Evolutionary conservation across 352 stramenopile species (phyloP).

Genomic region (Pythium phragmitis): DNA sequence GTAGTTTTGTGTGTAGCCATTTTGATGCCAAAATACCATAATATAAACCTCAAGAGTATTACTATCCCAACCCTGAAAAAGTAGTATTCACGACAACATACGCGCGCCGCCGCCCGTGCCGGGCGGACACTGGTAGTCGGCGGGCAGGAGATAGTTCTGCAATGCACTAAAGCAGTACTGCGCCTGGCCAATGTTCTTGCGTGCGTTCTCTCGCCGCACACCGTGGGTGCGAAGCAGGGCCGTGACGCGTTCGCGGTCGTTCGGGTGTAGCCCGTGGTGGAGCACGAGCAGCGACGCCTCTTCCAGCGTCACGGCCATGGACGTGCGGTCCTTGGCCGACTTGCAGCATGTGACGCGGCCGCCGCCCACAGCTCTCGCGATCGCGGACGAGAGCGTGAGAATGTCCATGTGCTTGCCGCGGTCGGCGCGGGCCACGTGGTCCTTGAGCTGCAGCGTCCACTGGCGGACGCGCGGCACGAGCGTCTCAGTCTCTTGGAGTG

Average conservation of each 20-base stretch:
- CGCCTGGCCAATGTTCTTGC: conserved; percentile 86
- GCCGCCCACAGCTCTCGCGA: conserved; percentile 80
- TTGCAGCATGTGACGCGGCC: conserved; percentile 96
- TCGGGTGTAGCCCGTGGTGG: conserved; percentile 47
- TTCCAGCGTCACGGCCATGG: conserved; percentile 97
- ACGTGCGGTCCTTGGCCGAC: conserved; percentile 96
- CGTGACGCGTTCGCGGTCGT: conserved; percentile 60
- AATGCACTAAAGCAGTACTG: conserved; percentile 84
- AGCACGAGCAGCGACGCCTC: conserved; percentile 68
- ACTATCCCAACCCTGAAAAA: conserved; percentile 6
- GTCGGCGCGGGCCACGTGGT: conserved; percentile 31
- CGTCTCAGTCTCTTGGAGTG: conserved; percentile 26
- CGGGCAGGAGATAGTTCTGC: conserved; percentile 82
- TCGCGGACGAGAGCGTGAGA: conserved; percentile 67
- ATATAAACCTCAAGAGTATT: not conserved
- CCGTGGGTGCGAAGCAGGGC: conserved; percentile 70
- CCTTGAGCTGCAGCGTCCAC: conserved; percentile 18
- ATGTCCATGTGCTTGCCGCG: conserved; percentile 82
- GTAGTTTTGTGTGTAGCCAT: conserved; percentile 12
- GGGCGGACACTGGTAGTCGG: conserved; percentile 78
- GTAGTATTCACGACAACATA: conserved; percentile 46
- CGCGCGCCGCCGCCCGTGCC: conserved; percentile 71
- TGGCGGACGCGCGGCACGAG: conserved; percentile 20
- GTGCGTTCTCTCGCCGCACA: conserved; percentile 78
- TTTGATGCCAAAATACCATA: conserved; percentile 1